Percentiles rank a stretch among this genome's conserved stretches.
Conservation (phyloP, 345 rosid species). For the Rhizophora mangle region DNA sequence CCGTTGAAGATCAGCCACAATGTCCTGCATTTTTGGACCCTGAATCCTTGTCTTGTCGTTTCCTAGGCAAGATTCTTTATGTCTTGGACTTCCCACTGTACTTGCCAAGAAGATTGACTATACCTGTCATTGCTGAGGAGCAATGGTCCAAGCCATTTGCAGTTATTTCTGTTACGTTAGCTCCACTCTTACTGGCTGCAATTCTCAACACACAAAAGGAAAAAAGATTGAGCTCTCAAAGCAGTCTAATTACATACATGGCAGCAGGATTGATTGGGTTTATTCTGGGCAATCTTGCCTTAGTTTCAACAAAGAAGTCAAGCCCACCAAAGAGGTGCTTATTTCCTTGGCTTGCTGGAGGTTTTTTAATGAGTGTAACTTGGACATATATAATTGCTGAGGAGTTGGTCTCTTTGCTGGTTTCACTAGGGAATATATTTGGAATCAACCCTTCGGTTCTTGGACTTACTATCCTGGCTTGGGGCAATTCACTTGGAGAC, state of each 20-base stretch:
- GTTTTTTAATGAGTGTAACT: conserved; percentile 79
- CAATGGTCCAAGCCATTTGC: conserved; percentile 81
- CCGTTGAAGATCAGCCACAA: conserved; percentile 16
- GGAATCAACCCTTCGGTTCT: conserved; percentile 79
- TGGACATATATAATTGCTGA: conserved; percentile 89
- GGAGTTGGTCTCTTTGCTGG: conserved; percentile 69
- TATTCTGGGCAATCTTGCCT: conserved; percentile 58
- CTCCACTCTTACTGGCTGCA: conserved; percentile 67
- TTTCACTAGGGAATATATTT: conserved; percentile 57
- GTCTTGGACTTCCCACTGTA: conserved; percentile 67
- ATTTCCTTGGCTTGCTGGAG: conserved; percentile 71
- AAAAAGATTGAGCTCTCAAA: conserved; percentile 26
- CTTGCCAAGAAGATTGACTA: conserved; percentile 78
- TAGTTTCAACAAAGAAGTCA: conserved; percentile 44
- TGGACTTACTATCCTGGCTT: conserved; percentile 85
- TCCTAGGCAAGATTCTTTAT: conserved; percentile 30
- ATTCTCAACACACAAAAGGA: conserved; percentile 44
- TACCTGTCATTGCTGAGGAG: conserved; percentile 64
- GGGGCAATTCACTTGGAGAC: conserved; percentile 97
- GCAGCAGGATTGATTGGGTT: conserved; percentile 51
- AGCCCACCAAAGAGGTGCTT: conserved; percentile 66
- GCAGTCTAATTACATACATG: conserved; percentile 43
- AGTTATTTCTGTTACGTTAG: conserved; percentile 55
- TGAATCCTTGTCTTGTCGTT: conserved; percentile 24
- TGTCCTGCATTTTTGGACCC: conserved; percentile 11